Percentiles rank a stretch among this genome's conserved stretches.
These are phyloP conservation scores for Leccinum sublutescens DNA, from an alignment of 768 basidiomycete species.

Conservation along the genomic window DNA sequence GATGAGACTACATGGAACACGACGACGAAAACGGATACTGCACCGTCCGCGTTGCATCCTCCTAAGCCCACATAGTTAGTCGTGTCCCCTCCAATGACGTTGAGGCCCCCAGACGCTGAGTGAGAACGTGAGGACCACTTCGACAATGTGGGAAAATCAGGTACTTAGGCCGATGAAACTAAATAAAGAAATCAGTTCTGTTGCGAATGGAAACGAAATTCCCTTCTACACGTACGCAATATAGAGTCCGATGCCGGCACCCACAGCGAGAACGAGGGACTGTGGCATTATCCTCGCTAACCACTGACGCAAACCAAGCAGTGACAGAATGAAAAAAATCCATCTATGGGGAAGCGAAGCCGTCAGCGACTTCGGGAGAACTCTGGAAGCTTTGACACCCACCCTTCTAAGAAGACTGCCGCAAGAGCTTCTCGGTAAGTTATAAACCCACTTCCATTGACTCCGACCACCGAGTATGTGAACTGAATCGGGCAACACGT, in stretches of 20 bases:
- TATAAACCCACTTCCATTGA: conserved; percentile 69
- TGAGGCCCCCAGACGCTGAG: conserved; percentile 62
- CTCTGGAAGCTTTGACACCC: conserved; percentile 21
- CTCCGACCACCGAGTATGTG: conserved; percentile 84
- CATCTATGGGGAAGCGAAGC: conserved; percentile 43
- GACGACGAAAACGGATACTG: conserved; percentile 2
- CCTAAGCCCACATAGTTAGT: conserved; percentile 72
- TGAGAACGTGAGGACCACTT: conserved; percentile 3
- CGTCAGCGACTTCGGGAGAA: background rate
- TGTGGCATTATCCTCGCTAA: conserved; percentile 86
- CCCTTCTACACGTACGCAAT: conserved; percentile 58
- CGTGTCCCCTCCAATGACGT: conserved; percentile 72
- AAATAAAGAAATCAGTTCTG: conserved; percentile 10
- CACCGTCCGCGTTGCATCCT: conserved; percentile 61
- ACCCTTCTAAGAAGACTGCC: conserved; percentile 89
- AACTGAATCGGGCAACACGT: conserved; percentile 48
- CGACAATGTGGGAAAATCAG: conserved; percentile 7
- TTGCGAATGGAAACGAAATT: background rate
- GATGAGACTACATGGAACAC: conserved; percentile 12
- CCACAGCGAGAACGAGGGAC: conserved; percentile 80
- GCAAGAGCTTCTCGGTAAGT: conserved; percentile 77
- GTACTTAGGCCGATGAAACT: conserved; percentile 76
- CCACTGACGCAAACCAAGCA: conserved; percentile 88
- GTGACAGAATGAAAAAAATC: conserved; percentile 77
- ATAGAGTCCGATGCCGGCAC: conserved; percentile 84